Percentiles rank a stretch among this genome's conserved stretches.
phyloP scores from a whole-genome alignment of 768 basidiomycete genomes.

The Mycena olivaceomarginata region DNA sequence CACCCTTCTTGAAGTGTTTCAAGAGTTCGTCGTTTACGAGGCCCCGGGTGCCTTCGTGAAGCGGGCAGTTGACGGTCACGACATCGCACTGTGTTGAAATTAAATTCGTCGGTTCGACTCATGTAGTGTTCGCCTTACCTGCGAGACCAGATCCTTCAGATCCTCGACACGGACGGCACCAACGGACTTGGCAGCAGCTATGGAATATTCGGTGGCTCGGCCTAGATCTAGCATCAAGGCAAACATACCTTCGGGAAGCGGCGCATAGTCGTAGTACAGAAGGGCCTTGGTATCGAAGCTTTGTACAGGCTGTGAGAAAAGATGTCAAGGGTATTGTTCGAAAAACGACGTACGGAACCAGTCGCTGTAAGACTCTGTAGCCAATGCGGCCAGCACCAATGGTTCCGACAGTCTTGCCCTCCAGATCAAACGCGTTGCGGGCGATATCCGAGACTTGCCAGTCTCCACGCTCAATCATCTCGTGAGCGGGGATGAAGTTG shows the following conservation, averaged over 20 bases:
- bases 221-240: not conserved
- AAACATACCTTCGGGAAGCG: conserved; percentile 76
- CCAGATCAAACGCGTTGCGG: conserved; percentile 91
- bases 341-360: conserved; percentile 66
- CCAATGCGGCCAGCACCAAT: conserved; percentile 91
- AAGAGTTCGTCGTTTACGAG: conserved; percentile 90
- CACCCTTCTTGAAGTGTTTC: conserved; percentile 93
- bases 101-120: not conserved
- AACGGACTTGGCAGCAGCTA: conserved; percentile 80
- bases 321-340: not conserved
- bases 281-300: conserved; percentile 92
- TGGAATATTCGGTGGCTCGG: not conserved
- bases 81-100: conserved; percentile 75
- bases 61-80: conserved; percentile 91
- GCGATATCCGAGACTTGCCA: conserved; percentile 93
- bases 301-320: not conserved
- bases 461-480: conserved; percentile 91
- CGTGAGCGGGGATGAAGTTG: conserved; percentile 92
- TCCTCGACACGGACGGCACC: conserved; percentile 85
- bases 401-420: conserved; percentile 94
- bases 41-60: conserved; percentile 90
- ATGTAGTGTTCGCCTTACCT: conserved; percentile 48
- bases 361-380: conserved; percentile 89
- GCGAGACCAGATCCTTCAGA: conserved; percentile 80
- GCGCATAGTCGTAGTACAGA: conserved; percentile 91